These are phyloP conservation scores for Dacryopinax primogenitus DNA, from an alignment of 768 basidiomycete species.

Conservation along the genomic window DNA sequence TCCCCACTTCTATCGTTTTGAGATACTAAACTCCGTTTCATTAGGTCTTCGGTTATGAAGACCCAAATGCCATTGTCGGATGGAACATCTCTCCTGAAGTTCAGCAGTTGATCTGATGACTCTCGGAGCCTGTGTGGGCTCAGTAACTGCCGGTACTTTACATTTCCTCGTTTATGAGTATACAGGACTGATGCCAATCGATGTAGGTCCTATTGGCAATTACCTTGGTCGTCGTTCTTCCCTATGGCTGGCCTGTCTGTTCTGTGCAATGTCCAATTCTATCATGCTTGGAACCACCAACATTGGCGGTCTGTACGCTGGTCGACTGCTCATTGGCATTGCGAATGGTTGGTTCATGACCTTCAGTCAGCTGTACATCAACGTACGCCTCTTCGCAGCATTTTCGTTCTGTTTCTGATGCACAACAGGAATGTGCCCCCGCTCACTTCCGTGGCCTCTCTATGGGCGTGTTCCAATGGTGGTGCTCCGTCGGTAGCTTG, in stretches of 20 bases:
- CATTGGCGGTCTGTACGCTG: background rate
- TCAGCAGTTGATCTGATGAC: constrained; percentile 6
- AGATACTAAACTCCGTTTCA: background rate
- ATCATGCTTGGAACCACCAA: constrained; percentile 2
- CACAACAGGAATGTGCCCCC: background rate
- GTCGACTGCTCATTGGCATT: background rate
- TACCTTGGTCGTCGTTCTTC: background rate
- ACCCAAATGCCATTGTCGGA: background rate
- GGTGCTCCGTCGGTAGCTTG: background rate
- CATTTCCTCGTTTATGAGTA: no score
- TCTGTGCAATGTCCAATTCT: background rate
- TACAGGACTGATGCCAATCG: no score
- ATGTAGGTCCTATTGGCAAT: background rate
- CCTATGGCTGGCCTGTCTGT: background rate
- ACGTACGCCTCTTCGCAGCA: no score
- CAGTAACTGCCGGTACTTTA: background rate
- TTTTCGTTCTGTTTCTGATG: no score
- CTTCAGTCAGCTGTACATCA: background rate
- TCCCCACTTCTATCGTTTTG: background rate
- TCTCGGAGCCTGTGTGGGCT: background rate
- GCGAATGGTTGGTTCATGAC: constrained; percentile 8
- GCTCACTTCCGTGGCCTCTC: background rate
- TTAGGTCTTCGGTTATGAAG: background rate
- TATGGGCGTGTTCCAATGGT: constrained; percentile 1
- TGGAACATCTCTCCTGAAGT: constrained; percentile 5